These are phyloP conservation scores for Quercus mongolica DNA, from an alignment of 306 rosid species.

Conservation along the genomic window DNA sequence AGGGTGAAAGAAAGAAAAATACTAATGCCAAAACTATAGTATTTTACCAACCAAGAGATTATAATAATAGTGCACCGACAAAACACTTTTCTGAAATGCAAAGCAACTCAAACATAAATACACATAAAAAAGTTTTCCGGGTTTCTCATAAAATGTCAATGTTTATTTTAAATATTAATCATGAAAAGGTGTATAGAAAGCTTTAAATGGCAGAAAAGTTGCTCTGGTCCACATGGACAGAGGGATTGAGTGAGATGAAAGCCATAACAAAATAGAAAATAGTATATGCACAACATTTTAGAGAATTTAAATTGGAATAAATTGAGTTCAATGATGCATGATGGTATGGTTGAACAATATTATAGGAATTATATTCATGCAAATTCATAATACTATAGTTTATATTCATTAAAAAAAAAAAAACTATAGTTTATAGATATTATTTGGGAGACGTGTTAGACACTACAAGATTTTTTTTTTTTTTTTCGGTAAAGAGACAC, in stretches of 20 bases:
- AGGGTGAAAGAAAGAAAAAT: too few species aligned
- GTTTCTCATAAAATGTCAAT: background rate
- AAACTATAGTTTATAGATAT: background rate
- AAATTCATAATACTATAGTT: too few species aligned
- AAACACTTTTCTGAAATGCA: background rate
- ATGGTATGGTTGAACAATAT: too few species aligned
- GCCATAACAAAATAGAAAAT: background rate
- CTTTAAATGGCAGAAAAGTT: conserved; percentile 18
- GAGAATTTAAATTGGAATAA: background rate
- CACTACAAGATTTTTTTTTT: background rate
- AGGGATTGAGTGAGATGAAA: conserved; percentile 19
- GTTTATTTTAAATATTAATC: background rate
- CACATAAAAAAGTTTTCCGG: background rate
- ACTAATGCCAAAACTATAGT: background rate
- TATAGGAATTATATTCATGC: too few species aligned
- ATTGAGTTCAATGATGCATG: background rate
- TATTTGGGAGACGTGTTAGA: background rate
- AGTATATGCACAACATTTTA: too few species aligned
- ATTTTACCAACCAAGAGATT: background rate
- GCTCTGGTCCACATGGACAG: conserved; percentile 11
- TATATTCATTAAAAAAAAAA: too few species aligned
- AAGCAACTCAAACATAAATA: background rate
- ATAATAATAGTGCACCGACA: background rate
- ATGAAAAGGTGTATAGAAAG: background rate
- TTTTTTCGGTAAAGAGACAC: background rate